Conservation (phyloP, 345 rosid species). For the Noccaea bulbosa region DNA sequence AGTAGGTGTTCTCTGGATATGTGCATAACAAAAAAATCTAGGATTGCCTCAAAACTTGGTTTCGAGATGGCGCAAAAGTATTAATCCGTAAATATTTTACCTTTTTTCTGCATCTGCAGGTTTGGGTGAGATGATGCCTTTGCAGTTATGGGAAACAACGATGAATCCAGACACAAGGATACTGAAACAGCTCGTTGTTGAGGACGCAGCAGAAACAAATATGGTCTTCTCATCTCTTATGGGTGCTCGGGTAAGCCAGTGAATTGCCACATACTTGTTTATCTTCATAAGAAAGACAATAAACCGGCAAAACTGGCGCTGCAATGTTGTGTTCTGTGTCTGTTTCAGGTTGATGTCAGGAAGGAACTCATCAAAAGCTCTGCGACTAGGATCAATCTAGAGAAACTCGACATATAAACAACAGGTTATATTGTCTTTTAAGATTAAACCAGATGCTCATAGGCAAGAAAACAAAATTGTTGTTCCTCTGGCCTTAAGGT, state of each 20-base stretch:
- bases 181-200: slow-evolving; percentile 79
- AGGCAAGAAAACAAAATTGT: slow-evolving; percentile 19
- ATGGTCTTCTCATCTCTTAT: slow-evolving; percentile 83
- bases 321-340: slow-evolving; percentile 4
- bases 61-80: background rate
- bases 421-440: slow-evolving; percentile 11
- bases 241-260: slow-evolving; percentile 80
- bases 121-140: slow-evolving; percentile 99
- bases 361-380: slow-evolving; percentile 77
- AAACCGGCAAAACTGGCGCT: slow-evolving; percentile 4
- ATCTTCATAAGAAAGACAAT: background rate
- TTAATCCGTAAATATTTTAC: background rate
- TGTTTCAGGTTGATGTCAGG: slow-evolving; percentile 71
- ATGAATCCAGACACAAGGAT: slow-evolving; percentile 85
- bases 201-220: slow-evolving; percentile 82
- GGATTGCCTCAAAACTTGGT: background rate
- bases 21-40: slow-evolving; percentile 5
- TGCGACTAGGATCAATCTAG: slow-evolving; percentile 61
- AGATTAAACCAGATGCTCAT: background rate
- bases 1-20: background rate
- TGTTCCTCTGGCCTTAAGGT: slow-evolving; percentile 14
- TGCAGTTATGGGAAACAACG: slow-evolving; percentile 96
- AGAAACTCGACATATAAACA: slow-evolving; percentile 70
- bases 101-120: slow-evolving; percentile 50
- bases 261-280: background rate